Conservation (phyloP, 2,329 filamentous ascomycete genomes). For the Phaeosphaeria sp. region DNA sequence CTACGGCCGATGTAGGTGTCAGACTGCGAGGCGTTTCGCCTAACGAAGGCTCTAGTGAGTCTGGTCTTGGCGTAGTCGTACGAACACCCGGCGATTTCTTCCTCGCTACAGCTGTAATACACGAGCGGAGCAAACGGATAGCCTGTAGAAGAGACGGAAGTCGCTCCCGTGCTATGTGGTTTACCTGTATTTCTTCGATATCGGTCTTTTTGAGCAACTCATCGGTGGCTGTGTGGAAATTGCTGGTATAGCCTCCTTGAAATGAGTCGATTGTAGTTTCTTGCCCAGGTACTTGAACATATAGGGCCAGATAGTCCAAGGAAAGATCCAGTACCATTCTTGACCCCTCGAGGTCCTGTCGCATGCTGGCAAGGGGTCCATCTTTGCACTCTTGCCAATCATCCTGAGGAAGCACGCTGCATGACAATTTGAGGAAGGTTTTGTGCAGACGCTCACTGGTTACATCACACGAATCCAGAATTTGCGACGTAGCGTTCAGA, state of each 20-base stretch:
- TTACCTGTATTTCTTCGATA: conserved; percentile 31
- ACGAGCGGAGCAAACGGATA: conserved; percentile 30
- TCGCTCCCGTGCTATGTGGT: conserved; percentile 30
- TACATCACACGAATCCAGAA: conserved; percentile 36
- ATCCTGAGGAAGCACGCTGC: conserved; percentile 25
- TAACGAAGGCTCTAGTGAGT: conserved; percentile 28
- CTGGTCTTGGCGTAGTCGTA: conserved; percentile 27
- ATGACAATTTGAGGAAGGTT: conserved; percentile 34
- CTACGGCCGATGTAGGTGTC: conserved; percentile 19
- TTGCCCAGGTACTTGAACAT: conserved; percentile 27
- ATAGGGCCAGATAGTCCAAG: conserved; percentile 39
- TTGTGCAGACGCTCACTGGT: conserved; percentile 38
- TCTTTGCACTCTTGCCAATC: conserved; percentile 29
- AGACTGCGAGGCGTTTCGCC: conserved; percentile 30
- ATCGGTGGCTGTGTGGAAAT: conserved; percentile 23
- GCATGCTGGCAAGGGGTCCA: conserved; percentile 21
- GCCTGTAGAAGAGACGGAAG: conserved; percentile 31
- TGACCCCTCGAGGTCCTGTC: conserved; percentile 34
- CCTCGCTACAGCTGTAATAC: conserved; percentile 26
- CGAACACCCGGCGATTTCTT: conserved; percentile 12
- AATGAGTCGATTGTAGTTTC: conserved; percentile 29
- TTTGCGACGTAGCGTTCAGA: conserved; percentile 34
- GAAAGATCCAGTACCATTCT: conserved; percentile 37
- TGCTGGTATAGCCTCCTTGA: conserved; percentile 21
- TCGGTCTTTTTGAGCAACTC: conserved; percentile 33